Percentiles rank a stretch among this genome's conserved stretches.
phyloP scores from a whole-genome alignment of 495 filamentous ascomycete genomes.

The Penicillium maclennaniae region DNA sequence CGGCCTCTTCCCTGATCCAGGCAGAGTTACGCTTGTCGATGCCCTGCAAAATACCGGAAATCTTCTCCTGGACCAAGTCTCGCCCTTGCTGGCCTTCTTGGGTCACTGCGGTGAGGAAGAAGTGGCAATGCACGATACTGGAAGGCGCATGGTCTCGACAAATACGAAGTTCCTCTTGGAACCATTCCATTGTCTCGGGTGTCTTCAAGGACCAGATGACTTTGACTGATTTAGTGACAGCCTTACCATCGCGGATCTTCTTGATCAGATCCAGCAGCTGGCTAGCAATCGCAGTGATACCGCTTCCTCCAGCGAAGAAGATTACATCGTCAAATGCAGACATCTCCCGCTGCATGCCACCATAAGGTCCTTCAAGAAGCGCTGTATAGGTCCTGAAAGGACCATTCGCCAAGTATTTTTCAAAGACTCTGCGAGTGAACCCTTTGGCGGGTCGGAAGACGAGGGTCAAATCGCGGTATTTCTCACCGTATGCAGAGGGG shows the following conservation, averaged over 20 bases:
- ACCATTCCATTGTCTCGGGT: slow-evolving; percentile 94
- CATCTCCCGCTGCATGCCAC: slow-evolving; percentile 86
- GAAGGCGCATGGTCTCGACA: slow-evolving; percentile 81
- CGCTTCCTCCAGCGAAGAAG: slow-evolving; percentile 88
- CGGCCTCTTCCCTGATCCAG: slow-evolving; percentile 73
- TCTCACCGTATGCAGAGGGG: slow-evolving; percentile 79
- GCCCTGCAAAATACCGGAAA: slow-evolving; percentile 75
- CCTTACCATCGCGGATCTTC: slow-evolving; percentile 88
- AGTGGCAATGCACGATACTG: slow-evolving; percentile 84
- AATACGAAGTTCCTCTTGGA: slow-evolving; percentile 89
- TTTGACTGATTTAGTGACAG: slow-evolving; percentile 82
- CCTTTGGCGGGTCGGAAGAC: slow-evolving; percentile 89
- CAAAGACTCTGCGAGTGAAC: slow-evolving; percentile 76
- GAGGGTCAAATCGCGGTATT: slow-evolving; percentile 81
- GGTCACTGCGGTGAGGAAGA: slow-evolving; percentile 69
- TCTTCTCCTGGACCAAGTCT: slow-evolving; percentile 69
- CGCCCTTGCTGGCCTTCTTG: slow-evolving; percentile 53
- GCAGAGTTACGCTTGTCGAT: slow-evolving; percentile 80
- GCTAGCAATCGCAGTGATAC: slow-evolving; percentile 88
- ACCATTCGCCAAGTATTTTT: slow-evolving; percentile 72
- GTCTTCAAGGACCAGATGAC: slow-evolving; percentile 90
- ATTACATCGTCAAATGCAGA: slow-evolving; percentile 92
- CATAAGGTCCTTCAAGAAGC: slow-evolving; percentile 90
- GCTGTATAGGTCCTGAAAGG: slow-evolving; percentile 85
- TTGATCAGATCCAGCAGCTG: slow-evolving; percentile 90